Conservation (phyloP, 345 rosid species). For the rapeseed (Brassica napus) region Da-Ae NC_063446.1:5010001-5010500, state of each 20-base stretch:
- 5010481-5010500: conserved; percentile 73
- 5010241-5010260: conserved; percentile 16
- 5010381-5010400: conserved; percentile 30
- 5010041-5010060: no score
- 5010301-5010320: no score
- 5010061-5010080: no score
- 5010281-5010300: no score
- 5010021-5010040: no score
- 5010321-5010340: no score
- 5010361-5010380: neutral
- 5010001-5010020: no score
- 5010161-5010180: conserved; percentile 4
- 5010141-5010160: neutral
- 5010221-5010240: neutral
- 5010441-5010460: conserved; percentile 68
- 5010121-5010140: neutral
- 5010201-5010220: neutral
- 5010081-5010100: neutral
- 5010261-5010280: no score
- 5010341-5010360: no score
- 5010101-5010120: conserved; percentile 20
- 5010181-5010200: conserved; percentile 6
- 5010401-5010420: conserved; percentile 30
- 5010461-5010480: conserved; percentile 66
- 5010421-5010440: conserved; percentile 48